Base-by-base conservation (phyloP, 177 flowering plant genomes). In the Vitis hybrid region DNA sequence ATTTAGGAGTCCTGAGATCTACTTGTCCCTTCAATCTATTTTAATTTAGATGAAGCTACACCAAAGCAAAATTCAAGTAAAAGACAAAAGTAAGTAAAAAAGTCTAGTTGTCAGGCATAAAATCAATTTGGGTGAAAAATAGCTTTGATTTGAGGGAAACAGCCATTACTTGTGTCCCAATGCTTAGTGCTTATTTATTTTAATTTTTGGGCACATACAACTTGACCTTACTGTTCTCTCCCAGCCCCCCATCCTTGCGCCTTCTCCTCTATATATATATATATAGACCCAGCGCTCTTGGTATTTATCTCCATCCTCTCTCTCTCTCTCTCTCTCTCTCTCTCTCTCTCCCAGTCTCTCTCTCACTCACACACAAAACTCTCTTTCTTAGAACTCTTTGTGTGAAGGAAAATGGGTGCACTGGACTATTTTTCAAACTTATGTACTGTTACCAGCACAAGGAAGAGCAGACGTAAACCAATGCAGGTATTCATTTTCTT, bases 401-500 rank as follows among this genome's bases (percentile, higher is more conserved):
- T 57, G 14, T 22, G 26, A 0, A 16, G 11, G 20, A 72, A 69
- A 53, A 81, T 84, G 87, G 87, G 87, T 55, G 80, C 73, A 15
- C 78, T 84, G 9, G 85, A 84, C 57, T 31, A 64, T 59, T 39
- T 84, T 12, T 70, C 84, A 11, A 75, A 84, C 56, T 76, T 78
- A 13, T 78, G 70, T 64, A 50, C 60, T 2, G 65, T 67, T 60
- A 50, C 71, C 62, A 79, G 50, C 45, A 71, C 53, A 60, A 70
- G 77, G 61, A 81, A 73, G 76, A 78, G 68, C 66, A 76, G 76
- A 15, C 71, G 80, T 19, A 84, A 80, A 62, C 68, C 81, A 55
- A 77, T 81, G 83, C 85, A 81, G 87, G 87, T 84, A 70, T 19
- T 20, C 62, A 3, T 6, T 13, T 10, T 22, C 58, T 55, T 65